Conservation (phyloP, 768 basidiomycete genomes). For the Cubamyces lactineus region DNA sequence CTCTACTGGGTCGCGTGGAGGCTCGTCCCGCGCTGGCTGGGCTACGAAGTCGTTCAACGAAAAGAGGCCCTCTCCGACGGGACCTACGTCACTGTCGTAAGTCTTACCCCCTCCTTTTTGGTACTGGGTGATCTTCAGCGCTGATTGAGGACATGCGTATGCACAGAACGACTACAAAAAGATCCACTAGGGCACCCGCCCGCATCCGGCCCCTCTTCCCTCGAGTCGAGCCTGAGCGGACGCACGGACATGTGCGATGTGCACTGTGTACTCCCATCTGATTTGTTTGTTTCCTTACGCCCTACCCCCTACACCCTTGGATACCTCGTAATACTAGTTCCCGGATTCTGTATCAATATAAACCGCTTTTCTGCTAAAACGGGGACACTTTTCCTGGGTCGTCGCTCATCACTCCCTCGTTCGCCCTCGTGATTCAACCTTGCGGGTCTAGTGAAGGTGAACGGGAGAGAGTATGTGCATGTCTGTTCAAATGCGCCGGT, state of each 20-base stretch:
- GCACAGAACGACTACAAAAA: constrained; percentile 9
- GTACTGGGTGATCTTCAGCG: too few species aligned
- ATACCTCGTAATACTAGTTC: background rate
- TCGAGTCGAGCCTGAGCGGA: background rate
- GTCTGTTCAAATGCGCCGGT: too few species aligned
- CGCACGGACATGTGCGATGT: background rate
- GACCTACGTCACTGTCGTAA: constrained; percentile 55
- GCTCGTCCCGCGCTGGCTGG: constrained; percentile 51
- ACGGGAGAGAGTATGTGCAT: too few species aligned
- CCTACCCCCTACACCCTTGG: too few species aligned
- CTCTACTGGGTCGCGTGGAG: constrained; percentile 62
- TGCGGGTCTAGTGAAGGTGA: too few species aligned
- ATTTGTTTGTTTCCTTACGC: background rate
- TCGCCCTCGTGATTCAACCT: too few species aligned
- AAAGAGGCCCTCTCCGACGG: constrained; percentile 56
- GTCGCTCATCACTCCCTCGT: too few species aligned
- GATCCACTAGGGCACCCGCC: background rate
- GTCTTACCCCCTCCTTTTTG: too few species aligned
- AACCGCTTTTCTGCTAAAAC: background rate
- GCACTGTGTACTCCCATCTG: background rate
- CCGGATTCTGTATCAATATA: constrained; percentile 3
- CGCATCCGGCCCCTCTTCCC: background rate
- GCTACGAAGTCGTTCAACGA: constrained; percentile 48
- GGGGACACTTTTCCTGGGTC: background rate
- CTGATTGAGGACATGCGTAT: too few species aligned